phyloP scores from a whole-genome alignment of 2,329 filamentous ascomycete genomes.

The Lachnellula willkommii region DNA sequence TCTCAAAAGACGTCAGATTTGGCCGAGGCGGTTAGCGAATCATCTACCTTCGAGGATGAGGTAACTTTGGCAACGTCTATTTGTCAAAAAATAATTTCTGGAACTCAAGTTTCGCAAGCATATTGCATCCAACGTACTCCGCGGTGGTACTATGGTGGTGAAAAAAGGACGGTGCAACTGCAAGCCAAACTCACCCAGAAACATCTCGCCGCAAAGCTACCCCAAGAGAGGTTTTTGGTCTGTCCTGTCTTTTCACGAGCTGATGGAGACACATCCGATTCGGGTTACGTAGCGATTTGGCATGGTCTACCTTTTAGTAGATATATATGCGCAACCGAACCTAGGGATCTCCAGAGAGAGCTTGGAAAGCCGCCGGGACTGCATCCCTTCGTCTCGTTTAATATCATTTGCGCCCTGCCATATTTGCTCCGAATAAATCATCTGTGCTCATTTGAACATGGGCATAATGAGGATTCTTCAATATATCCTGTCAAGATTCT shows the following conservation, averaged over 20 bases:
- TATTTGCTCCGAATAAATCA: no score
- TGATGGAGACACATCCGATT: no score
- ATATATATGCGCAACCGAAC: conserved; percentile 2
- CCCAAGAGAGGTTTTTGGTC: conserved; percentile 8
- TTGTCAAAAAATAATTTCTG: background rate
- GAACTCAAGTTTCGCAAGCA: background rate
- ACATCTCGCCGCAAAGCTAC: conserved; percentile 1
- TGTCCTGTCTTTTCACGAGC: conserved; percentile 2
- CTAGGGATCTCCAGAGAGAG: background rate
- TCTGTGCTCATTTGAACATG: no score
- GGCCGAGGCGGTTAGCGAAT: background rate
- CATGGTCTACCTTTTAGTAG: conserved; percentile 3
- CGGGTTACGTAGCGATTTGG: conserved; percentile 7
- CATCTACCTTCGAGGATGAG: background rate
- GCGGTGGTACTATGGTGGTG: conserved; percentile 5
- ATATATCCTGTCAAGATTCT: no score
- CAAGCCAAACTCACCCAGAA: conserved; percentile 3
- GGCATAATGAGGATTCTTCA: no score
- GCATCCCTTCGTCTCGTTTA: conserved; percentile 9
- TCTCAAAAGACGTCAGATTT: conserved; percentile 1
- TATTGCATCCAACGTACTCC: background rate
- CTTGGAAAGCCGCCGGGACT: background rate
- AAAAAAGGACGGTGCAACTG: background rate
- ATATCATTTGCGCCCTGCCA: conserved; percentile 8
- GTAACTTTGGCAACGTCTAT: conserved; percentile 1